Conservation (phyloP, 768 basidiomycete species). For the Butyriboletus loyo region DNA sequence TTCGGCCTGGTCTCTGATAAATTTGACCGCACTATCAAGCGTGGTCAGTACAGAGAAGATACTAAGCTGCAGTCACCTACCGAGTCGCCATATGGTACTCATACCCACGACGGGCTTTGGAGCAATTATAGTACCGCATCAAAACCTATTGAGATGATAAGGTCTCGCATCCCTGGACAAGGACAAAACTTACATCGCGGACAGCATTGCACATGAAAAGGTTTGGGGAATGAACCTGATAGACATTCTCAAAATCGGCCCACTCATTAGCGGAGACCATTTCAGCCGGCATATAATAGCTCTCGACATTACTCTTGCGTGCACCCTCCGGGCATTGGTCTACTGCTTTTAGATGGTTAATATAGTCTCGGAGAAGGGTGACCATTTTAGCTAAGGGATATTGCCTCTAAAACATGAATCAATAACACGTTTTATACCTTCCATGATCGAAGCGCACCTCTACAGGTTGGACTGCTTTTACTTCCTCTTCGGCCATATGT, state of each 20-base stretch:
- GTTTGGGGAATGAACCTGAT: slow-evolving; percentile 85
- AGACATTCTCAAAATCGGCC: slow-evolving; percentile 86
- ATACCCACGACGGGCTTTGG: slow-evolving; percentile 67
- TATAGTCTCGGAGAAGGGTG: slow-evolving; percentile 57
- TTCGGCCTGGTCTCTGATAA: slow-evolving; percentile 80
- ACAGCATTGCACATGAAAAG: slow-evolving; percentile 73
- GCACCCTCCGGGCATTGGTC: slow-evolving; percentile 35
- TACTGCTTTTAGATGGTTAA: slow-evolving; percentile 47
- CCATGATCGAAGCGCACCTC: slow-evolving; percentile 13
- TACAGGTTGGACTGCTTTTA: slow-evolving; percentile 1
- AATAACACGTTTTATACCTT: not conserved
- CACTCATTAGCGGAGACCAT: slow-evolving; percentile 66
- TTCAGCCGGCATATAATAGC: slow-evolving; percentile 66
- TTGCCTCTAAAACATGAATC: slow-evolving; percentile 20
- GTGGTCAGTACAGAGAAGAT: slow-evolving; percentile 6
- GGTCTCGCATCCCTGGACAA: not conserved
- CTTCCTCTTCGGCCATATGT: slow-evolving; percentile 15
- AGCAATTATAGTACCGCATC: slow-evolving; percentile 86
- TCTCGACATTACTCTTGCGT: slow-evolving; percentile 37
- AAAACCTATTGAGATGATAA: slow-evolving; percentile 54
- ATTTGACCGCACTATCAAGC: slow-evolving; percentile 67
- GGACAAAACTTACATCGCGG: slow-evolving; percentile 61
- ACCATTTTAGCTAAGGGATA: slow-evolving; percentile 48
- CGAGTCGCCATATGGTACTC: slow-evolving; percentile 89
- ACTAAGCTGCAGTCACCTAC: slow-evolving; percentile 39